Base-by-base conservation (phyloP, 1,139 yeast species). In the Pichia sp. region DNA sequence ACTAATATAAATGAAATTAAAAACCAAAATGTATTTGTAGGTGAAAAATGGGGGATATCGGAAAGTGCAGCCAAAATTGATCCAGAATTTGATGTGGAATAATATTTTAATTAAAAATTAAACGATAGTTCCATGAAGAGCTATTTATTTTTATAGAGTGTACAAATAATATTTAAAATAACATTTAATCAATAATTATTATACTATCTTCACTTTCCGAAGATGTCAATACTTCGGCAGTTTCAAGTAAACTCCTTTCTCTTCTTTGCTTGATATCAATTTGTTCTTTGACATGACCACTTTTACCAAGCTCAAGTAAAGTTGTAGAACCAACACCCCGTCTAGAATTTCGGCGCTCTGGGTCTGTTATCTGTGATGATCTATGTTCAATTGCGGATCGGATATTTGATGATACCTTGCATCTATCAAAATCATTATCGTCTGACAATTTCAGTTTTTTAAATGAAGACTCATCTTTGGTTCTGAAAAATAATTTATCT, bases 11-110 rank as follows among this genome's bases (percentile, higher is more conserved):
- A 57, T 25, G 58, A 61, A 16, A 48, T 63, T 24, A 63, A 67
- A 41, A 70, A 66, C 62, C 50, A 57, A 65, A 55, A 55, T 24
- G 55, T 55, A 5, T 46, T 59, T 34, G 69, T 65, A 4, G 51
- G 72, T 26, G 74, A 69, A 46, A 71, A 72, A 48, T 72, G 77
- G 77, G 76, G 76, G 2, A 63, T 70, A 2, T 64, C 68, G 9
- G 63, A 61, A 35, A 69, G 74, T 39, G 74, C 74, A 1, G 76
- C 77, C 3, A 71, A 73, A 10, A 53, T 72, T 4, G 77, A 72
- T 39, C 65, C 65, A 6, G 64, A 58, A n/a, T 56, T 69, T 47
- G 55, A 67, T 43, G 35, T 47, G n/a, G 46, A 47, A 60, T 24
- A 63, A 52, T 16, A 16, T 16, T 16, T 16, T 16, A 16, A 16